Evolutionary conservation across 495 filamentous ascomycete genomes (phyloP).

Genomic region (Pyronema omphalodes): DNA sequence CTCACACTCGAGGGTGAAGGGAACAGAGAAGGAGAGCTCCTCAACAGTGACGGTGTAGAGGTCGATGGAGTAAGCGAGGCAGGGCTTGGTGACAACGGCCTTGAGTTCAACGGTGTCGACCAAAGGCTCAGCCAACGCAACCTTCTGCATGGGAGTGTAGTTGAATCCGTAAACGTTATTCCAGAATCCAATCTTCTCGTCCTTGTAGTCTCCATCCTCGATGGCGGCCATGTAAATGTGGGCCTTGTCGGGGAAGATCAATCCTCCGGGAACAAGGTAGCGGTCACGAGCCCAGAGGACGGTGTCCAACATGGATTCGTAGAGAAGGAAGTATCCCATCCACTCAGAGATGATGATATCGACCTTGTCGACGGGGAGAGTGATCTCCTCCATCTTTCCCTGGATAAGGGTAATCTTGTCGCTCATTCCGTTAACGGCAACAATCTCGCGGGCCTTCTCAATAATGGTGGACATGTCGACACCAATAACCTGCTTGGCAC

Average conservation of each 20-base stretch:
- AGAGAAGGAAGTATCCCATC: constrained; percentile 99
- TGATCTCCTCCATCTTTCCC: constrained; percentile 92
- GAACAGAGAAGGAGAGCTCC: constrained; percentile 58
- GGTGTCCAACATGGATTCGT: constrained; percentile 95
- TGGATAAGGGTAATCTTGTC: constrained; percentile 76
- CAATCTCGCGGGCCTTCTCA: constrained; percentile 80
- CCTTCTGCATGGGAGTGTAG: constrained; percentile 73
- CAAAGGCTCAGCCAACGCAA: constrained; percentile 65
- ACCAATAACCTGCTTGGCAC: constrained; percentile 83
- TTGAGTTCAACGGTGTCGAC: constrained; percentile 68
- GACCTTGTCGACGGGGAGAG: constrained; percentile 71
- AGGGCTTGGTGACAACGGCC: constrained; percentile 61
- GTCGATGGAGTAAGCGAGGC: constrained; percentile 57
- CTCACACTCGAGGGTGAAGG: constrained; percentile 36
- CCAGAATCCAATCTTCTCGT: constrained; percentile 69
- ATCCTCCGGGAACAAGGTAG: constrained; percentile 66
- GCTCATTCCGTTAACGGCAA: constrained; percentile 66
- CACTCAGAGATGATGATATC: constrained; percentile 99
- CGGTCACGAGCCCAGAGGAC: constrained; percentile 85
- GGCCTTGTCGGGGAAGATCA: constrained; percentile 83
- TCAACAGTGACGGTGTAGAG: constrained; percentile 55
- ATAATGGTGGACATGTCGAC: constrained; percentile 97
- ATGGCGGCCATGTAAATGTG: constrained; percentile 73
- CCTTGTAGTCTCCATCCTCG: constrained; percentile 67
- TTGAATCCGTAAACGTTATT: constrained; percentile 97